Percentiles rank a stretch among this genome's conserved stretches.
Conservation (phyloP, 2,329 filamentous ascomycete genomes). For the Aquanectria penicillioides region DNA sequence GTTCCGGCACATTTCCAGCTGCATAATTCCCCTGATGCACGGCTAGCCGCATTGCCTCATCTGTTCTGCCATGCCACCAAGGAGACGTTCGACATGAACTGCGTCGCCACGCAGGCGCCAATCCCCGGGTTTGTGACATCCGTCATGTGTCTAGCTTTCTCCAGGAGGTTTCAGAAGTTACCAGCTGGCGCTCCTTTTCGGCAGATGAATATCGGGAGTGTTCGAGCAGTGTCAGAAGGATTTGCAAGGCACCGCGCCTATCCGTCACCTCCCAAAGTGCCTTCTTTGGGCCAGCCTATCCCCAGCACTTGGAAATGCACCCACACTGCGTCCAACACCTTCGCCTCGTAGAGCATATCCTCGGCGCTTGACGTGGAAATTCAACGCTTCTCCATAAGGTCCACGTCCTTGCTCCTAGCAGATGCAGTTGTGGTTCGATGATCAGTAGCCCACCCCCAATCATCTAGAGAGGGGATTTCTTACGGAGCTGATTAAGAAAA, state of each 20-base stretch:
- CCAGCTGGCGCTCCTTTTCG: slow-evolving; percentile 12
- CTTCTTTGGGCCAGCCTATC: too few relatives aligned
- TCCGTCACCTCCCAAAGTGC: too few relatives aligned
- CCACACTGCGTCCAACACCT: neutral
- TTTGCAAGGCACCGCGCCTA: neutral
- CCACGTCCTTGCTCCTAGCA: slow-evolving; percentile 2
- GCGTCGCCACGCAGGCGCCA: slow-evolving; percentile 27
- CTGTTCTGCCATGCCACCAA: slow-evolving; percentile 26
- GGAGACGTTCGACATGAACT: slow-evolving; percentile 34
- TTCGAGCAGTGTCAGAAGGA: neutral
- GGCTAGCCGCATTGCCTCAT: slow-evolving; percentile 31
- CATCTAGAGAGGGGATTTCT: neutral
- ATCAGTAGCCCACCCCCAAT: neutral
- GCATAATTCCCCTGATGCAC: slow-evolving; percentile 18
- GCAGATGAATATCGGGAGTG: neutral
- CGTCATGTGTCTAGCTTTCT: slow-evolving; percentile 4
- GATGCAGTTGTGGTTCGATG: slow-evolving; percentile 19
- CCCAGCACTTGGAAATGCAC: neutral
- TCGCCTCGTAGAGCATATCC: neutral
- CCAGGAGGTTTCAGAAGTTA: slow-evolving; percentile 12
- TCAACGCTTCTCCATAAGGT: slow-evolving; percentile 9
- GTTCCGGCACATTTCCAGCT: slow-evolving; percentile 11
- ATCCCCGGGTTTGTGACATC: slow-evolving; percentile 27
- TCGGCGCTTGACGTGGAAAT: neutral
- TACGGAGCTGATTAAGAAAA: neutral